Base-by-base conservation (phyloP, 2,329 filamentous ascomycete species). In the Talaromyces sp. region DNA sequence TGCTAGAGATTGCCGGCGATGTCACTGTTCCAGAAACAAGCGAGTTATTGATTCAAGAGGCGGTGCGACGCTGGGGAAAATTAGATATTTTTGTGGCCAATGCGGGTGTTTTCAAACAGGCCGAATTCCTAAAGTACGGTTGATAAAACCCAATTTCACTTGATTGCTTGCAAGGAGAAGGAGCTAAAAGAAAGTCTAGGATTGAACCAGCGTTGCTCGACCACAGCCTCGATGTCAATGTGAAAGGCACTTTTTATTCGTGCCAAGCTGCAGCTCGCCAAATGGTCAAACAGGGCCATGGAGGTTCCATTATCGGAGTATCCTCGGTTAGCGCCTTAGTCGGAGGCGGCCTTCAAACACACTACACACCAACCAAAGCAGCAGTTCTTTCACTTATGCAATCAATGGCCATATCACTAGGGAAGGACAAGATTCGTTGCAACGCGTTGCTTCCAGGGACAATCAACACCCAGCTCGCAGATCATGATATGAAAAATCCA, bases 311-410 rank as follows among this genome's bases (percentile, higher is more conserved):
- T 69, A 94, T 78, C 47, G 76, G 74, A 1, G 73, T 78, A 16
- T 75, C 72, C 54, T 73, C 74, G 4, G 78, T 79, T 57, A 75
- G 74, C 3, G 72, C 76, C 2, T 70, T 78, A 3, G 75, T 79
- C 1, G 92, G 92, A 44, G 92, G 91, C 52, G 90, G 88, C 0
- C 80, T 83, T 54, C 92, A 96, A 78, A 87, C 86, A 30, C 92
- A 96, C 73, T 96, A 96, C 77, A 96, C 92, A 14, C 90, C 92
- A 8, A 96, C 92, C 14, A 96, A 96, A 76, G 91, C 92, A 0
- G 92, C 91, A 2, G 83, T 96, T 2, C 72, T 91, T 40, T 90
- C 86, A 54, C 81, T 96, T 51, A 95, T 96, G 86, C 92, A 96
- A 79, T 91, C 88, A 66, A 87, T 86, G 47, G 92, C 92, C 0